A percentile compares a stretch with the other conserved stretches of the same genome.
Evolutionary conservation across 2,329 filamentous ascomycete genomes (phyloP).

Genomic region (Chaetomiaceae sp.): DNA sequence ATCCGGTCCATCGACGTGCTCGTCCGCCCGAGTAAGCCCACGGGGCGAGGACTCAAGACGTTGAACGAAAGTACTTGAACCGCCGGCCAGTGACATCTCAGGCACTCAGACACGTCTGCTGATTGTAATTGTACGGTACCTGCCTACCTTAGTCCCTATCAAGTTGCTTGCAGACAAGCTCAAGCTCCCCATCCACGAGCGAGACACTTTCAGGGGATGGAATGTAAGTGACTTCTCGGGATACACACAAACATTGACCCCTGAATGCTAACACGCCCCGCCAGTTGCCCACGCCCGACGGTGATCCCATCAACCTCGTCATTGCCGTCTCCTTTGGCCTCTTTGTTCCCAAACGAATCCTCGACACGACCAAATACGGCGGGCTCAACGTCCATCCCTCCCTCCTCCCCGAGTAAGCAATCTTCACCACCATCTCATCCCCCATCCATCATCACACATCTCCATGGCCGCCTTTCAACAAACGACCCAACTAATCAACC

Average conservation of each 20-base stretch:
- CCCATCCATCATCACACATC: neutral
- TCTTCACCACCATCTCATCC: neutral
- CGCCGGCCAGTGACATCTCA: neutral
- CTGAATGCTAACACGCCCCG: neutral
- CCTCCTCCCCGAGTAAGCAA: conserved; percentile 68
- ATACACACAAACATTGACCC: neutral
- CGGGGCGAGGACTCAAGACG: conserved; percentile 67
- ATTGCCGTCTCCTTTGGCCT: conserved; percentile 93
- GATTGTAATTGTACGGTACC: too few species aligned
- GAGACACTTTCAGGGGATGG: conserved; percentile 82
- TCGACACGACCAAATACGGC: conserved; percentile 68
- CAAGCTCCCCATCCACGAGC: conserved; percentile 63
- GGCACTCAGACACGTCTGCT: neutral
- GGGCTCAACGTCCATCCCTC: conserved; percentile 94
- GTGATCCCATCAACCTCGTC: conserved; percentile 62
- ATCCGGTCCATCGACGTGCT: conserved; percentile 82
- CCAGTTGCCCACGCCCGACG: conserved; percentile 19
- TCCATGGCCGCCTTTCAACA: conserved; percentile 3
- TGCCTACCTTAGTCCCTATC: conserved; percentile 65
- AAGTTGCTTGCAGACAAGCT: conserved; percentile 60
- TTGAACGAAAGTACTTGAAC: conserved; percentile 58
- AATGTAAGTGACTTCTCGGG: conserved; percentile 51
- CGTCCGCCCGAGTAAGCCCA: conserved; percentile 71
- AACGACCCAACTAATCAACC: neutral
- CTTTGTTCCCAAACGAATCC: conserved; percentile 73